phyloP scores from a whole-genome alignment of 129 eudicot species.

The Flaveria robusta region DNA sequence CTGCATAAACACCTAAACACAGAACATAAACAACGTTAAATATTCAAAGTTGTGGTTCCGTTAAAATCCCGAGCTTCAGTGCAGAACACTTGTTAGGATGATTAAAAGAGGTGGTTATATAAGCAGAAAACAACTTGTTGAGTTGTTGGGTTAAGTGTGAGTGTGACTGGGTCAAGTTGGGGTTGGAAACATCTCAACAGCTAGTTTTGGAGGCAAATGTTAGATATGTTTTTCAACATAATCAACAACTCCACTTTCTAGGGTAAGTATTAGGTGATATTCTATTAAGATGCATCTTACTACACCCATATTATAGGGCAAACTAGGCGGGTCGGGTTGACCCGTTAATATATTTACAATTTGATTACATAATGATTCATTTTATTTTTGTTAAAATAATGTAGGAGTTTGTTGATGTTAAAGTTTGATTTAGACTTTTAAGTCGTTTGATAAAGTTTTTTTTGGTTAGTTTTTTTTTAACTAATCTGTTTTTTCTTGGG shows the following conservation, averaged over 20 bases:
- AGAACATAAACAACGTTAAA: constrained; percentile 6
- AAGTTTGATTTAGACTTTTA: neutral
- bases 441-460: neutral
- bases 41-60: neutral
- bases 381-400: too few species aligned
- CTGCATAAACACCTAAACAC: constrained; percentile 25
- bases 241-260: constrained; percentile 31
- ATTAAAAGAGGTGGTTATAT: constrained; percentile 3
- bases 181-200: constrained; percentile 2
- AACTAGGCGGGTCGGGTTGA: neutral
- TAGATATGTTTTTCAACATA: constrained; percentile 8
- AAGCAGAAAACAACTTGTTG: constrained; percentile 13
- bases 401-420: neutral
- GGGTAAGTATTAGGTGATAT: constrained; percentile 11
- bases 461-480: too few species aligned
- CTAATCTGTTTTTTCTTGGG: too few species aligned
- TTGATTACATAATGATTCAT: neutral
- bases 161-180: constrained; percentile 14
- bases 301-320: neutral
- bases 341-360: neutral
- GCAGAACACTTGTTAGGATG: constrained; percentile 2
- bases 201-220: too few species aligned
- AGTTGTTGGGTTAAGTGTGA: constrained; percentile 19
- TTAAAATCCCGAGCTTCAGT: neutral
- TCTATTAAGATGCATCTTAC: constrained; percentile 3